These are phyloP conservation scores for Auricularia sp. DNA, from an alignment of 768 basidiomycete species.

Conservation along the genomic window DNA sequence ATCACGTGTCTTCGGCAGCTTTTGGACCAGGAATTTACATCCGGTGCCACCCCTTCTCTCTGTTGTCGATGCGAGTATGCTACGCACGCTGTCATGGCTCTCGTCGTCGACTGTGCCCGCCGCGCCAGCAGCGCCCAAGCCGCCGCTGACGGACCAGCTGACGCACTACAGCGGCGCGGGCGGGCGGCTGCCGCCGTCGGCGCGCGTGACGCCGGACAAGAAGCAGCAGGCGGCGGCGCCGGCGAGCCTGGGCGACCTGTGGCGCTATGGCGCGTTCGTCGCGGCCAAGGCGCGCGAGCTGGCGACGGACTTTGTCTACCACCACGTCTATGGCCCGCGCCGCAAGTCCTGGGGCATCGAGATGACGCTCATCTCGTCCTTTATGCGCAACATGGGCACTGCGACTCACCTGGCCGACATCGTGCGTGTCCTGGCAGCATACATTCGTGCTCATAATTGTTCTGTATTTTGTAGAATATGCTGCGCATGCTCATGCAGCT, in stretches of 20 bases:
- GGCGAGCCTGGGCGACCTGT: slow-evolving; percentile 56
- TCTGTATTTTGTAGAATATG: slow-evolving; percentile 23
- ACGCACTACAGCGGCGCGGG: slow-evolving; percentile 1
- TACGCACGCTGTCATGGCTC: background rate
- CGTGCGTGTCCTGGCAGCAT: slow-evolving; percentile 28
- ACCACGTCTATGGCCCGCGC: slow-evolving; percentile 79
- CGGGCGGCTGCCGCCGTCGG: slow-evolving; percentile 51
- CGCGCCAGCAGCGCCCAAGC: background rate
- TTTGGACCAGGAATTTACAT: background rate
- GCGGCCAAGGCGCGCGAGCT: slow-evolving; percentile 53
- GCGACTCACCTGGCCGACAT: slow-evolving; percentile 81
- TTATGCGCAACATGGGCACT: slow-evolving; percentile 74
- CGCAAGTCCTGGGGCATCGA: slow-evolving; percentile 89
- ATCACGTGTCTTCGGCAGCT: background rate
- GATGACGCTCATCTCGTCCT: slow-evolving; percentile 79
- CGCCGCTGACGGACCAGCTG: slow-evolving; percentile 1
- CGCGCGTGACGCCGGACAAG: slow-evolving; percentile 60
- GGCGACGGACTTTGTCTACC: slow-evolving; percentile 60
- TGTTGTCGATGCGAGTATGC: too few relatives aligned
- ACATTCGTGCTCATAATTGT: too few relatives aligned
- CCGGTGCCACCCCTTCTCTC: too few relatives aligned
- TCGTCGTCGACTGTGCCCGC: background rate
- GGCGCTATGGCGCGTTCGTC: slow-evolving; percentile 54
- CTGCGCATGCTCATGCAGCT: slow-evolving; percentile 63
- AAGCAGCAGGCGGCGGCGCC: slow-evolving; percentile 46